Conservation (phyloP, 2,329 filamentous ascomycete species). For the Xylariales sp. region DNA sequence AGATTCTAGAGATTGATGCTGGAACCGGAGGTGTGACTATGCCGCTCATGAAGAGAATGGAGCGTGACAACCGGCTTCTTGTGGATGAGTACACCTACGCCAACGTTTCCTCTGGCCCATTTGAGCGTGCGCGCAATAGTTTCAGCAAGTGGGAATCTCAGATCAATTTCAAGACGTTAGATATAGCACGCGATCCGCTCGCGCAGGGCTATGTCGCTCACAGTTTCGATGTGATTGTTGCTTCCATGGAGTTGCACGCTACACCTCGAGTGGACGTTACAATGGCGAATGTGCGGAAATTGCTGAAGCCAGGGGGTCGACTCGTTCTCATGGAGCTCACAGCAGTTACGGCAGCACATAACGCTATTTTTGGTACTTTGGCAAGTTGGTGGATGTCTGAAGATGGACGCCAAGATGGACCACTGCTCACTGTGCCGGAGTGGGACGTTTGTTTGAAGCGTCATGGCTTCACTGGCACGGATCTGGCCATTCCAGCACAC, state of each 20-base stretch:
- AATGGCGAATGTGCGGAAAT: slow-evolving; percentile 14
- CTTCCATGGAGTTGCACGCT: slow-evolving; percentile 14
- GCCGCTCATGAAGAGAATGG: slow-evolving; percentile 9
- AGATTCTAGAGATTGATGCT: slow-evolving; percentile 14
- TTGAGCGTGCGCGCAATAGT: slow-evolving; percentile 10
- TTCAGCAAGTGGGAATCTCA: not conserved
- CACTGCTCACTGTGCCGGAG: slow-evolving; percentile 6
- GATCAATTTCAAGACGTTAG: slow-evolving; percentile 9
- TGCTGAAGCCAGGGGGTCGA: slow-evolving; percentile 19
- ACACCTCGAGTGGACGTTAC: slow-evolving; percentile 15
- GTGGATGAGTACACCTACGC: slow-evolving; percentile 8
- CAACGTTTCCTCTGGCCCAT: not conserved
- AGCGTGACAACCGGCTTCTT: slow-evolving; percentile 5
- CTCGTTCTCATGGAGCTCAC: slow-evolving; percentile 13
- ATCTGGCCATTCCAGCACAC: slow-evolving; percentile 11
- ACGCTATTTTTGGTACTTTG: slow-evolving; percentile 8
- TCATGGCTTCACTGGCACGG: slow-evolving; percentile 10
- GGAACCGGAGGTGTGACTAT: slow-evolving; percentile 20
- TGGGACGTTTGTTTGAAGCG: slow-evolving; percentile 9
- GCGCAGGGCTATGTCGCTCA: slow-evolving; percentile 9
- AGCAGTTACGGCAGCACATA: slow-evolving; percentile 4
- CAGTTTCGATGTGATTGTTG: slow-evolving; percentile 13
- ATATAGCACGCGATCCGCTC: slow-evolving; percentile 11
- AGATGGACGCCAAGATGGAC: slow-evolving; percentile 8
- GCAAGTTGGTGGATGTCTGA: slow-evolving; percentile 13